Conservation (phyloP, 1,284 basidiomycete species). For the Leccinum huronense region DNA sequence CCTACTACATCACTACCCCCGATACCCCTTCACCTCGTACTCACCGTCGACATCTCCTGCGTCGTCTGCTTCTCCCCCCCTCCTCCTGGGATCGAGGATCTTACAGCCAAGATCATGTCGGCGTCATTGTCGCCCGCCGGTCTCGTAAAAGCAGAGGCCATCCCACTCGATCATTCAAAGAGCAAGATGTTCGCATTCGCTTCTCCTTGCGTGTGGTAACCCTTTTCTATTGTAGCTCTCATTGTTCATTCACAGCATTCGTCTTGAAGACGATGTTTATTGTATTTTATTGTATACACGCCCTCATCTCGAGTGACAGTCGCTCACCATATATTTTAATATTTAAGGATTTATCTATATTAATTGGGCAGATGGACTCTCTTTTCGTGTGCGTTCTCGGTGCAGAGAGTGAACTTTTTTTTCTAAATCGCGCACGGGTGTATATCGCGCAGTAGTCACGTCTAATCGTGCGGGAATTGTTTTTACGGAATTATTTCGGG, state of each 20-base stretch:
- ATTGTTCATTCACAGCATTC: slow-evolving; percentile 26
- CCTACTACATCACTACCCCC: slow-evolving; percentile 40
- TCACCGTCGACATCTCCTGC: slow-evolving; percentile 53
- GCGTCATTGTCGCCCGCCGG: slow-evolving; percentile 40
- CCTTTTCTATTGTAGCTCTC: slow-evolving; percentile 20
- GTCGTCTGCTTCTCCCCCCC: slow-evolving; percentile 53
- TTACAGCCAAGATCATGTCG: slow-evolving; percentile 45
- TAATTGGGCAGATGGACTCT: no score
- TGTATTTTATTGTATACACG: slow-evolving; percentile 27
- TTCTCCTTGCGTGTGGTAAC: slow-evolving; percentile 47
- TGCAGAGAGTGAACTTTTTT: no score
- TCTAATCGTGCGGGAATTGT: no score
- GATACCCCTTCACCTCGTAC: slow-evolving; percentile 50
- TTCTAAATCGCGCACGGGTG: no score
- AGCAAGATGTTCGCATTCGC: slow-evolving; percentile 50
- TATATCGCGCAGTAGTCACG: no score
- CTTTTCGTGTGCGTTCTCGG: no score
- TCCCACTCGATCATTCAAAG: slow-evolving; percentile 36
- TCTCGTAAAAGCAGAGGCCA: slow-evolving; percentile 33
- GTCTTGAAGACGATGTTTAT: slow-evolving; percentile 32
- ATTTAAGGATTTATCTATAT: slow-evolving; percentile 39
- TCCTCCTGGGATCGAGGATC: slow-evolving; percentile 48
- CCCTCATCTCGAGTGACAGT: slow-evolving; percentile 16
- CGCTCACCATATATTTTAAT: slow-evolving; percentile 13
- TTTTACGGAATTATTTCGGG: no score